Base-by-base conservation (phyloP, 169 alveolate genomes). In the Toxoplasma gondii region DNA sequence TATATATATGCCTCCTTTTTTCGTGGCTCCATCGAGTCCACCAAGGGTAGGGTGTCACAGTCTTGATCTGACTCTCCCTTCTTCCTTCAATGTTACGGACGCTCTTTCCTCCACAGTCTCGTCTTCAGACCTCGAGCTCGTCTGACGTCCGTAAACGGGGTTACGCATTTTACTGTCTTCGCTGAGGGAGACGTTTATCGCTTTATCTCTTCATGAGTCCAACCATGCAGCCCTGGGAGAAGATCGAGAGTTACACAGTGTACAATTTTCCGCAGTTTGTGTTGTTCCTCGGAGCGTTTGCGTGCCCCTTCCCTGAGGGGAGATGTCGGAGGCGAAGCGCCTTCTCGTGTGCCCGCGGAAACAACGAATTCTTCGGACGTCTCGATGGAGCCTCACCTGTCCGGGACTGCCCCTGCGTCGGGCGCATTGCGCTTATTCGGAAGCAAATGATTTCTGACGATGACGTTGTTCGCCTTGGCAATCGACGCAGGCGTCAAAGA, bases 211-310 rank as follows among this genome's bases (percentile, higher is more conserved):
- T n/a, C n/a, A n/a, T n/a, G 58, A 4, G 24, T 31, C 16, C 44
- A 7, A 78, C 86, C 1, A 78, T 78, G 86, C 5, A n/a, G 86
- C n/a, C 86, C 2, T 78, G 49, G 39, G 86, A 78, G 49, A 38
- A 38, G 45, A 78, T 78, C 86, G 49, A 38, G 45, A 78, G 86
- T n/a, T 78, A 36, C 24, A 36, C 86, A 38, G 86, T 78, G 49
- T 78, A 19, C 86, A 78, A 78, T 78, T 78, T 78, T 78, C 86
- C 86, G 39, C 39, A 78, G 86, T 45, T 24, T n/a, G 49, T 78
- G 2, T 41, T 78, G 39, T n/a, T 78, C 7, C 43, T 78, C 19
- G 86, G 86, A 45, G 86, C 86, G 19, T 78, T 78, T 38, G 2
- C 86, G 39, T 17, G 45, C 29, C 74, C 74, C 22, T 16, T 19